phyloP scores from a whole-genome alignment of 1,284 basidiomycete genomes.

The Boletus smithii region DNA sequence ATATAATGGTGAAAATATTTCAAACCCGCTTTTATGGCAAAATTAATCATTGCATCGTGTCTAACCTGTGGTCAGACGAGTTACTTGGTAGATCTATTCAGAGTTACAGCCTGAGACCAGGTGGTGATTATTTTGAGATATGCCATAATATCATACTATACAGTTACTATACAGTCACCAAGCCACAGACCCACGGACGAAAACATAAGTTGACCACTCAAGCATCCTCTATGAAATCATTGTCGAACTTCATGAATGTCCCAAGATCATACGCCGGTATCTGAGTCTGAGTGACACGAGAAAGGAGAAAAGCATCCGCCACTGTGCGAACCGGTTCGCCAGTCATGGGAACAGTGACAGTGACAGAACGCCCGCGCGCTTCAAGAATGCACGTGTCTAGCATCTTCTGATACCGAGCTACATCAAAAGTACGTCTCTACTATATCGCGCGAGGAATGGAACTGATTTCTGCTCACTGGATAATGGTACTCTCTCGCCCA shows the following conservation, averaged over 20 bases:
- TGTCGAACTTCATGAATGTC: constrained; percentile 15
- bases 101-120: too few relatives aligned
- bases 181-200: neutral
- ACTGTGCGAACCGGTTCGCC: constrained; percentile 10
- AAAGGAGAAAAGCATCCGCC: constrained; percentile 14
- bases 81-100: too few relatives aligned
- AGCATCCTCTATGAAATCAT: constrained; percentile 1
- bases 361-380: constrained; percentile 30
- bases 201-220: constrained; percentile 4
- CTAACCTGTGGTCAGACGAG: too few relatives aligned
- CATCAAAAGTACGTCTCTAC: constrained; percentile 3
- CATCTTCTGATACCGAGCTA: constrained; percentile 62
- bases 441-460: neutral
- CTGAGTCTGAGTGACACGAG: constrained; percentile 12
- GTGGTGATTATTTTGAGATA: neutral
- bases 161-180: neutral
- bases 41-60: constrained; percentile 7
- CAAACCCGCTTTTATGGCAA: constrained; percentile 3
- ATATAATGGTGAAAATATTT: constrained; percentile 8
- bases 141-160: neutral
- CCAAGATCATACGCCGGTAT: constrained; percentile 11
- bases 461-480: constrained; percentile 40
- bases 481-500: constrained; percentile 63
- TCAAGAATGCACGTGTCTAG: constrained; percentile 44
- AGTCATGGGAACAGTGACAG: constrained; percentile 6